These are phyloP conservation scores for Earliella scabrosa DNA, from an alignment of 1,284 basidiomycete genomes.

Conservation along the genomic window DNA sequence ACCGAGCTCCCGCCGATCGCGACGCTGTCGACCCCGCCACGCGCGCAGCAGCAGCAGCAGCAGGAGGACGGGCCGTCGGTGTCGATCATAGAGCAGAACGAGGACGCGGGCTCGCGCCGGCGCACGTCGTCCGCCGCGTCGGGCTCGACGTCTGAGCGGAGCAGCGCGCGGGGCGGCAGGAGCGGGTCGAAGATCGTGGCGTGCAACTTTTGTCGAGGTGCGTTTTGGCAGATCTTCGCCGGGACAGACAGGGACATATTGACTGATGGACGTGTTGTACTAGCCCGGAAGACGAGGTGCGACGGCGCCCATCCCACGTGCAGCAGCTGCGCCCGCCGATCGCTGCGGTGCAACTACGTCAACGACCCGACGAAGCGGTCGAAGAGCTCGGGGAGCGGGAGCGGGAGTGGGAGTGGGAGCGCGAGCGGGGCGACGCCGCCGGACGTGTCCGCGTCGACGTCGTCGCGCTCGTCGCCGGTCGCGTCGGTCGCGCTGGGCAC, in stretches of 20 bases:
- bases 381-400: constrained; percentile 17
- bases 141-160: constrained; percentile 47
- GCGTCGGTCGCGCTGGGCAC: constrained; percentile 46
- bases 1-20: constrained; percentile 73
- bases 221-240: constrained; percentile 31
- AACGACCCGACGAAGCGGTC: constrained; percentile 53
- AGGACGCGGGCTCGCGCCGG: constrained; percentile 37
- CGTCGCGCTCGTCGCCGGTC: constrained; percentile 48
- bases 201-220: constrained; percentile 83
- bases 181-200: constrained; percentile 83
- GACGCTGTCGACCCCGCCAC: constrained; percentile 52
- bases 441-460: constrained; percentile 27
- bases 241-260: constrained; percentile 12
- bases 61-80: background rate
- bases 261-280: constrained; percentile 11
- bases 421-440: constrained; percentile 20
- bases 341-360: constrained; percentile 76
- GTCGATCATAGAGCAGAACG: constrained; percentile 16
- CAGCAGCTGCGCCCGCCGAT: constrained; percentile 75
- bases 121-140: constrained; percentile 72
- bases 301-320: constrained; percentile 81
- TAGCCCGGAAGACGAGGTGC: constrained; percentile 84
- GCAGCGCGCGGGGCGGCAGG: constrained; percentile 34
- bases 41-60: constrained; percentile 14
- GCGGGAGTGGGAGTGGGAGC: constrained; percentile 2